Conservation (phyloP, 176 grass and related monocot species). For the Cenchrus purpureus region DNA sequence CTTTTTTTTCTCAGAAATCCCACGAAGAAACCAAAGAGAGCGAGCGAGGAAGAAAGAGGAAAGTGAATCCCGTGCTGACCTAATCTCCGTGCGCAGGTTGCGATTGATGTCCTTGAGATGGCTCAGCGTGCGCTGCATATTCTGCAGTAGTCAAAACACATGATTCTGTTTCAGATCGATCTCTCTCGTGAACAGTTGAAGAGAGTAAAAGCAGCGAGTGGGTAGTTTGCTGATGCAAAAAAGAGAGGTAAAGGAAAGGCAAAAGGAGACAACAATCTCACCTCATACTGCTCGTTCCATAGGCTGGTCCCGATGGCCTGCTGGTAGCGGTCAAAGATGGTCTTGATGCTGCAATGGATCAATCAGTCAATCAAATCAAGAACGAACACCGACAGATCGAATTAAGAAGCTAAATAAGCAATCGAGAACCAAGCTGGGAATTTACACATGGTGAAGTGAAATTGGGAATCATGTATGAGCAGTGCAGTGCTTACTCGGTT, state of each 20-base stretch:
- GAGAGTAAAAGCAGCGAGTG: neutral
- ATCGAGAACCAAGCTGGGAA: neutral
- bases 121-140: slow-evolving; percentile 88
- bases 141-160: slow-evolving; percentile 42
- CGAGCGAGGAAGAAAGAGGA: neutral
- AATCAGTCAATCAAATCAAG: neutral
- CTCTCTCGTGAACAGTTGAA: slow-evolving; percentile 8
- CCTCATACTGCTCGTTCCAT: slow-evolving; percentile 93
- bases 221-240: neutral
- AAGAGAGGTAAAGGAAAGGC: neutral
- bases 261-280: neutral
- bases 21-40: neutral
- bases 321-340: slow-evolving; percentile 90
- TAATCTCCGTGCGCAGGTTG: slow-evolving; percentile 87
- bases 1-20: neutral
- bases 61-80: slow-evolving; percentile 33
- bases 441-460: neutral
- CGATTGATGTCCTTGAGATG: slow-evolving; percentile 95
- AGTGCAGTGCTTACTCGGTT: slow-evolving; percentile 52
- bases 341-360: slow-evolving; percentile 66
- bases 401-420: neutral
- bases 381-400: neutral
- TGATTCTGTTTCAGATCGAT: neutral
- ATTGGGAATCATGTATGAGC: neutral
- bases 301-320: slow-evolving; percentile 67